Conservation (phyloP, 192 early-diverging fungal genomes). For the Podila epicladia region DNA sequence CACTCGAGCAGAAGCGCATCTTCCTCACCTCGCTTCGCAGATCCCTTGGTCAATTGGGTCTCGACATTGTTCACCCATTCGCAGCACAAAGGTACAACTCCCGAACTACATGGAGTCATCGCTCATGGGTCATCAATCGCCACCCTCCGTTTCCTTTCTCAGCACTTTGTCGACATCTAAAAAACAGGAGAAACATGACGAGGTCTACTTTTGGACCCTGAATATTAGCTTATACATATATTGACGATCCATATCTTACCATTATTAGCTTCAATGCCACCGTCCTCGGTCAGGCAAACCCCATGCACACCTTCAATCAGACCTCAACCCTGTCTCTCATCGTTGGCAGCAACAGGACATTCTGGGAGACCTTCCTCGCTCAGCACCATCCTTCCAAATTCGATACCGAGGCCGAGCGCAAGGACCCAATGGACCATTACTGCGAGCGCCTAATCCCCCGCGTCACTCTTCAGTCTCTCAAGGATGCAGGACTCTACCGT, state of each 20-base stretch:
- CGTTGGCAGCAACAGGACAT: constrained; percentile 35
- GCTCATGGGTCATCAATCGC: too few species aligned
- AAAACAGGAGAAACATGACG: too few species aligned
- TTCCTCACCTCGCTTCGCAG: constrained; percentile 28
- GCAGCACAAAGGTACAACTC: constrained; percentile 34
- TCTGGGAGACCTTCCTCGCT: constrained; percentile 41
- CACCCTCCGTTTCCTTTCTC: too few species aligned
- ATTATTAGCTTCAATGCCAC: constrained; percentile 37
- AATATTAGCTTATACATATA: not conserved
- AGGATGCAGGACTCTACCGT: constrained; percentile 31
- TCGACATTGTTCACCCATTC: constrained; percentile 50
- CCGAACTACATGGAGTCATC: not conserved
- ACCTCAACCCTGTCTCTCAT: constrained; percentile 45
- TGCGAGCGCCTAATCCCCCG: constrained; percentile 41
- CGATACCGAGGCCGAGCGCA: constrained; percentile 21
- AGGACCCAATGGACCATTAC: constrained; percentile 51
- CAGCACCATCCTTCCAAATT: constrained; percentile 38
- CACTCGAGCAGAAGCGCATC: constrained; percentile 32
- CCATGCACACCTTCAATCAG: constrained; percentile 44
- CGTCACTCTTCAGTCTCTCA: constrained; percentile 34
- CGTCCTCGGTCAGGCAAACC: constrained; percentile 24
- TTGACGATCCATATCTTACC: not conserved
- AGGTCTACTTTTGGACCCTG: too few species aligned
- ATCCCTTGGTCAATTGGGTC: constrained; percentile 21
- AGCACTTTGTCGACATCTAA: too few species aligned